Evolutionary conservation across 495 filamentous ascomycete species (phyloP), one percentile per base, ranked within the genome.

Genomic region (Alectoria sarmentosa): DNA sequence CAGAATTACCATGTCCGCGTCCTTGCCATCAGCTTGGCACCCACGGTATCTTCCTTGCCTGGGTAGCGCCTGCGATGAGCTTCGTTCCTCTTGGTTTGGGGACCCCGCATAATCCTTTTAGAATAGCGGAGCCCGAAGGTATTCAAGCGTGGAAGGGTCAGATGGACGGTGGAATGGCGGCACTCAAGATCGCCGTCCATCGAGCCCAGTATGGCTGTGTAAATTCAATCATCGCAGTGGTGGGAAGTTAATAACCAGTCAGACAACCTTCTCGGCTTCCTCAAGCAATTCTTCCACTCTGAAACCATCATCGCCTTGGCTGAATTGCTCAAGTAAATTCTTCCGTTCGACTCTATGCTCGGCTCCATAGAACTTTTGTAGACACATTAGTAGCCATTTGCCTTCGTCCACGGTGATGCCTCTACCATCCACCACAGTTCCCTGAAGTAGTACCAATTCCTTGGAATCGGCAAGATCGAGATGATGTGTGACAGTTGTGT

Each of bases 401-500:
- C 88, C 91, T 72, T 98, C 88, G 21, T 90, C 79, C 3, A 89
- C 86, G 23, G 79, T 87, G 19, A 97, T 84, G 3, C 94, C 93
- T 13, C 86, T 73, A 4, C 89, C 88, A 58, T 88, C 86, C 66
- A 89, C 79, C 38, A 98, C 88, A 65, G 78, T 77, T 2, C 94
- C 94, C 68, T 91, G 86, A 81, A 96, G 83, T 54, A 98, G 77
- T 37, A 97, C 91, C 55, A 96, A 69, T 10, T 84, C 89, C 69
- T 91, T 89, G 4, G 81, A 77, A 63, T 81, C 80, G 15, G 83
- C 83, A 28, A 96, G 76, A 66, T 98, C 94, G 28, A 86, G 75
- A 73, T 98, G 90, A 70, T 97, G 90, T 66, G 92, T 96, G 30
- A 96, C 76, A 1, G 90, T 97, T 4, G 95, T 98, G 69, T 98